Conservation (phyloP, 257 asterid species). For the Solanum acaule region DNA sequence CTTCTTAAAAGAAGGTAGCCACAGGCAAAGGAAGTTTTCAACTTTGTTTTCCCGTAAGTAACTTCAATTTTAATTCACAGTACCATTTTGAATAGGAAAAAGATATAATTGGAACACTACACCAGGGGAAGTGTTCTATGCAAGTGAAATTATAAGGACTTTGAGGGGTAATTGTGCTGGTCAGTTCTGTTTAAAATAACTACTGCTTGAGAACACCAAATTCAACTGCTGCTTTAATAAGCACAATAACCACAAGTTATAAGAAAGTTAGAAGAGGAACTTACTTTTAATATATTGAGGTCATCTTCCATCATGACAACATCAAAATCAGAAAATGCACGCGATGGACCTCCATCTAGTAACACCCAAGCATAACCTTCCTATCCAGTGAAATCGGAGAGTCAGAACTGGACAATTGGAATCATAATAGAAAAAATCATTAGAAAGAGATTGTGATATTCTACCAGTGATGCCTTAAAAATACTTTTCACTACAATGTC, state of each 20-base stretch:
- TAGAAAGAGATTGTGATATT: constrained; percentile 13
- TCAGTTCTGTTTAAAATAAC: background rate
- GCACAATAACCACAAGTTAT: background rate
- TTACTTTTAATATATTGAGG: constrained; percentile 67
- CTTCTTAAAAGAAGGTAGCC: background rate
- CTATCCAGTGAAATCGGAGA: constrained; percentile 29
- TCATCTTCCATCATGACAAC: constrained; percentile 76
- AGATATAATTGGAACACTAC: background rate
- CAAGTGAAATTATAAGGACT: background rate
- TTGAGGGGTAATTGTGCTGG: background rate
- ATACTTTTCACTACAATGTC: constrained; percentile 77
- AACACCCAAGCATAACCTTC: constrained; percentile 93
- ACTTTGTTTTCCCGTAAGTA: background rate
- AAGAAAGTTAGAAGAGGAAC: background rate
- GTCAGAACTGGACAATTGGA: constrained; percentile 10
- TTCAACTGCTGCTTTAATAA: background rate
- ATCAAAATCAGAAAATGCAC: constrained; percentile 81
- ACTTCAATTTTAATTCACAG: background rate
- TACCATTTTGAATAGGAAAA: background rate
- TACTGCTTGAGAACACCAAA: background rate
- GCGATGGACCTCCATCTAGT: constrained; percentile 95
- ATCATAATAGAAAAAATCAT: constrained; percentile 1
- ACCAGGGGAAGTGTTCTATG: background rate
- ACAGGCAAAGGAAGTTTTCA: background rate
- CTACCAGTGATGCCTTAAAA: constrained; percentile 80